These are phyloP conservation scores for Mycosphaerella arachidis DNA, from an alignment of 2,329 filamentous ascomycete genomes.

Conservation along the genomic window DNA sequence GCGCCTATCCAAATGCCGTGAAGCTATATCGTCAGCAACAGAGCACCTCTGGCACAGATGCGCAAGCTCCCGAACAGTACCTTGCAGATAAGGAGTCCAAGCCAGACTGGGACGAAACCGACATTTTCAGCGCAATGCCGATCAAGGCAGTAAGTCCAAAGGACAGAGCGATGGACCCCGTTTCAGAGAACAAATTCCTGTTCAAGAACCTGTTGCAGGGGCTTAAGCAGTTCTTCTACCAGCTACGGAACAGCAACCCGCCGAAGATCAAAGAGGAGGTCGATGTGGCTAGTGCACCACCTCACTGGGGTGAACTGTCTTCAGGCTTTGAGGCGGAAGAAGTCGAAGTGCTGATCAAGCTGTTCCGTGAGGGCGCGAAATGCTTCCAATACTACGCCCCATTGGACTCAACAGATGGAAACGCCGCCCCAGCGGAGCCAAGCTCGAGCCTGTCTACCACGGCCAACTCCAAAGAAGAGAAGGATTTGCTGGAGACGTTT, in stretches of 20 bases:
- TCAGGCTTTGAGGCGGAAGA: constrained; percentile 97
- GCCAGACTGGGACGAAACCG: constrained; percentile 96
- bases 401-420: constrained; percentile 69
- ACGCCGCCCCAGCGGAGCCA: constrained; percentile 72
- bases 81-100: constrained; percentile 74
- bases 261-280: constrained; percentile 53
- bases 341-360: constrained; percentile 90
- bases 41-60: constrained; percentile 44
- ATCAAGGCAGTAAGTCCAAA: constrained; percentile 92
- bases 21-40: constrained; percentile 79
- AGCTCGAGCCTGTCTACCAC: constrained; percentile 64
- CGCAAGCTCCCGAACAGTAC: constrained; percentile 63
- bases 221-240: constrained; percentile 93
- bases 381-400: constrained; percentile 97
- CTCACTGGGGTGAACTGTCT: constrained; percentile 92
- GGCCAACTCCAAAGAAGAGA: constrained; percentile 86
- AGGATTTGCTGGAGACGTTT: constrained; percentile 94
- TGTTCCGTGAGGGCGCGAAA: constrained; percentile 92
- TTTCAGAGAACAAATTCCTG: constrained; percentile 94
- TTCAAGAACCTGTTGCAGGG: constrained; percentile 97
- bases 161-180: constrained; percentile 82
- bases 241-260: constrained; percentile 85
- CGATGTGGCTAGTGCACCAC: constrained; percentile 71
- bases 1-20: constrained; percentile 89
- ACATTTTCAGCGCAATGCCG: constrained; percentile 92